Conservation (phyloP, 2,329 filamentous ascomycete genomes). For the Fusarium dlaminii region DNA sequence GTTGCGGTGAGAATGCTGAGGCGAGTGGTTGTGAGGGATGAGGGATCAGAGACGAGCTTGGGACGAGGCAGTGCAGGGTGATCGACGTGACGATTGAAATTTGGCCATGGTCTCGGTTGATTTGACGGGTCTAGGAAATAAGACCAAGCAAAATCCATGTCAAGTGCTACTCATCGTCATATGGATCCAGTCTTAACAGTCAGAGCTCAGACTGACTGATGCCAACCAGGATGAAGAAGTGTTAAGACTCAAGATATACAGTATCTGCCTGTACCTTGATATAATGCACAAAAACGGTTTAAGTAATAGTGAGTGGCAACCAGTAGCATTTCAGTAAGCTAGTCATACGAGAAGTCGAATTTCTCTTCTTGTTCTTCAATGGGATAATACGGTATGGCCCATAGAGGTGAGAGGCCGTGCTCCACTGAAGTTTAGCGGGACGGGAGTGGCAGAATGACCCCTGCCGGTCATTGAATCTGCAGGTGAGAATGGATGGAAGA, state of each 20-base stretch:
- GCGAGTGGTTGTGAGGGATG: neutral
- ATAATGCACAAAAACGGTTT: neutral
- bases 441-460: conserved; percentile 31
- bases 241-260: neutral
- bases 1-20: conserved; percentile 8
- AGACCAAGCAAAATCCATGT: conserved; percentile 5
- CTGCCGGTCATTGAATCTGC: conserved; percentile 26
- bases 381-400: neutral
- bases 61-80: conserved; percentile 8
- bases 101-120: conserved; percentile 24
- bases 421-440: conserved; percentile 17
- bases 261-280: neutral
- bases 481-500: neutral
- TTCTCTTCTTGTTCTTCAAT: neutral
- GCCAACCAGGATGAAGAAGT: neutral
- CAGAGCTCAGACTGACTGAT: neutral
- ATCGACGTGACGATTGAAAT: conserved; percentile 46
- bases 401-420: neutral
- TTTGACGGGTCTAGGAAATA: conserved; percentile 6
- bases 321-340: neutral
- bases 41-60: neutral
- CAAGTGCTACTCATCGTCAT: conserved; percentile 24
- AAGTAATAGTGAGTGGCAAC: neutral
- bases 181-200: neutral
- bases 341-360: neutral